Evolutionary conservation across 345 rosid genomes (phyloP).

Genomic region (Eucalyptus rudis): DNA sequence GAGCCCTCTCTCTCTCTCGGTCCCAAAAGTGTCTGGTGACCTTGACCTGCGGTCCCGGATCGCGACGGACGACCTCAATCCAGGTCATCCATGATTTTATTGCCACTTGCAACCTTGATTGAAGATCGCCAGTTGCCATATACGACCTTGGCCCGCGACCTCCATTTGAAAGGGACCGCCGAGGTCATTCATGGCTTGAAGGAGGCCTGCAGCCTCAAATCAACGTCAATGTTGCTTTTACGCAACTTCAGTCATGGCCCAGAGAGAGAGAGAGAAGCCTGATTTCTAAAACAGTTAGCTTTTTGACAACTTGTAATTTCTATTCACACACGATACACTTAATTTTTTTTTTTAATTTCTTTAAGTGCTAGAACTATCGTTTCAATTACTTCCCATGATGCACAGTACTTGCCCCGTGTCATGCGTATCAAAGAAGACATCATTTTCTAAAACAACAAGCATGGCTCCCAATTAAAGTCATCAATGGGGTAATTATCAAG

Average conservation of each 20-base stretch:
- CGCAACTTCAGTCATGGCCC: background rate
- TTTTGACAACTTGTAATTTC: background rate
- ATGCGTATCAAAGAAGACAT: too few relatives aligned
- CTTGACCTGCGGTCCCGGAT: background rate
- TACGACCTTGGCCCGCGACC: background rate
- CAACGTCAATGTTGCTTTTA: background rate
- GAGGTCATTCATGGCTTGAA: background rate
- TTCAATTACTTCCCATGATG: too few relatives aligned
- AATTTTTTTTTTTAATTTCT: too few relatives aligned
- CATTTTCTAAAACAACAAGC: too few relatives aligned
- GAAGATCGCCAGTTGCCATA: background rate
- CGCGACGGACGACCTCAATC: background rate
- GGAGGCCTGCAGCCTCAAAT: too few relatives aligned
- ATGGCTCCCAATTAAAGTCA: too few relatives aligned
- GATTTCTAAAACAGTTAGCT: background rate
- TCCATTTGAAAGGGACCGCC: background rate
- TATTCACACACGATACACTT: background rate
- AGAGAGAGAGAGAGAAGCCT: background rate
- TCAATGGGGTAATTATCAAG: too few relatives aligned
- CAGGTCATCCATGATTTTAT: background rate
- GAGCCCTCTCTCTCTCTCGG: background rate
- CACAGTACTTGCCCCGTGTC: too few relatives aligned
- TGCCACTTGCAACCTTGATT: background rate
- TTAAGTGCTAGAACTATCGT: too few relatives aligned
- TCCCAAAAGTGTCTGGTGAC: background rate